Base-by-base conservation (phyloP, 129 eudicot genomes). In the Lactuca saligna region DNA sequence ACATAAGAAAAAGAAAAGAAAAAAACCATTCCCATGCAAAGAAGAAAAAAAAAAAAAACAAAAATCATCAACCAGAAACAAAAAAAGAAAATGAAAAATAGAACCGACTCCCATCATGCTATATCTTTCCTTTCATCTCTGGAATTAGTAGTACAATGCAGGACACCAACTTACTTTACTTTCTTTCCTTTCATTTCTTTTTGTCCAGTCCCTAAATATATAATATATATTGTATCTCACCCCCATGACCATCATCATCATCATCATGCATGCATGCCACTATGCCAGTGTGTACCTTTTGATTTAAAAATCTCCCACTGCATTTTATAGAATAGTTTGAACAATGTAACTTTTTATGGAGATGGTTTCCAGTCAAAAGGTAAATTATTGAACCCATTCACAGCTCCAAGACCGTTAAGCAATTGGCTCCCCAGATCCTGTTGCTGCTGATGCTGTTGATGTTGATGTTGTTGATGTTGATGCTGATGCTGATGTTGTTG, bases 331-430 rank as follows among this genome's bases (percentile, higher is more conserved):
- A 25, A 20, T 63, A 68, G 46, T 41, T 58, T n/a, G 4, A 50
- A n/a, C 57, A 41, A 58, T 39, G 48, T 57, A 32, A 42, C 20
- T 12, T n/a, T 62, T 74, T 75, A 89, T 0, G 95, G 92, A 72
- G 98, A 93, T 20, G 95, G 65, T 69, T 93, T 87, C 95, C 97
- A 93, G 82, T 93, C 95, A 79, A 86, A 93, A 13, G 89, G 99
- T 37, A 93, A 90, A 81, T 88, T 80, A 62, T 85, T 83, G 67
- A 89, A 85, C 15, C 97, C 93, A 12, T 93, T 93, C n/a, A 78
- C 91, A 12, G 98, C 86, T 68, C 93, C 99, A 51, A 89, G 82
- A 20, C 97, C 95, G 69, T 75, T 81, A 56, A 87, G 86, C 82
- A 85, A 72, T 50, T 90, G 90, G 81, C 82, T 84, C 55, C 94